Evolutionary conservation across 345 rosid genomes (phyloP).

Genomic region (Litchi chinensis): DNA sequence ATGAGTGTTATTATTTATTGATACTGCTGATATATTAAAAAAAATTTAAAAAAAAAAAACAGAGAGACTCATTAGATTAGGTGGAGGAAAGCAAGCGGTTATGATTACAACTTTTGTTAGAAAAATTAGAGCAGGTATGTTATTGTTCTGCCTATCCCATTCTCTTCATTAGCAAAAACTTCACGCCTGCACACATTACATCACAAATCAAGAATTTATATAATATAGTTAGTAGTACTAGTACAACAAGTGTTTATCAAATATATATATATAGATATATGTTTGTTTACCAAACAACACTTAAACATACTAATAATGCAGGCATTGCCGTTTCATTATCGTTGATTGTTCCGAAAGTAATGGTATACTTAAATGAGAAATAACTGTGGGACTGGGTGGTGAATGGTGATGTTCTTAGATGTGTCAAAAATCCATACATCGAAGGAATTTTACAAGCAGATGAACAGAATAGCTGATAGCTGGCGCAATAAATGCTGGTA

Average conservation of each 20-base stretch:
- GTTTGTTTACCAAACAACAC: background rate
- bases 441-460: background rate
- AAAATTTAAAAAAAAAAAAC: conserved; percentile 2
- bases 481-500: conserved; percentile 1
- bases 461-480: background rate
- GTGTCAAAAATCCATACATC: background rate
- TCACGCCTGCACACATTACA: conserved; percentile 16
- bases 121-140: conserved; percentile 2
- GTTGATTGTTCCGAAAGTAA: background rate
- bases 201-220: background rate
- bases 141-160: conserved; percentile 9
- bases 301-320: background rate
- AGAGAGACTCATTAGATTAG: conserved; percentile 40
- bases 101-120: conserved; percentile 27
- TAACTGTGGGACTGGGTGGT: background rate
- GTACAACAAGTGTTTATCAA: background rate
- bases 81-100: conserved; percentile 41
- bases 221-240: background rate
- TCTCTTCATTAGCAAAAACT: background rate
- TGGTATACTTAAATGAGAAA: background rate
- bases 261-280: background rate
- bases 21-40: background rate
- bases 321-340: background rate
- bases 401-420: background rate
- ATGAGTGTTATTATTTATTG: background rate